A percentile compares a stretch with the other conserved stretches of the same genome.
Evolutionary conservation across 768 basidiomycete genomes (phyloP).

Genomic region (Cantharellus anzutake): DNA sequence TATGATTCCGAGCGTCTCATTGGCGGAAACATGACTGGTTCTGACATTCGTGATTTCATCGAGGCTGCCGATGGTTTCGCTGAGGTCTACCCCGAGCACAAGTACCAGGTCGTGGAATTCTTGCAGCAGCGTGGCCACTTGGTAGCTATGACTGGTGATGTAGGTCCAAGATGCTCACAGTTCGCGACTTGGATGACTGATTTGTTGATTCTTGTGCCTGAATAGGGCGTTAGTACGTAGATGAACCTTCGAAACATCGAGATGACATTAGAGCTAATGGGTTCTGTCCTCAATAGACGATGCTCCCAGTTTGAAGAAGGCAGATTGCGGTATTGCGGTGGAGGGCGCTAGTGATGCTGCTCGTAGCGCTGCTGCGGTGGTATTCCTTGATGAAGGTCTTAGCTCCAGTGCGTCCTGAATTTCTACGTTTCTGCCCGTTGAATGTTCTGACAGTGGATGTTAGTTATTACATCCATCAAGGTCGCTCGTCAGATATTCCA

Average conservation of each 20-base stretch:
- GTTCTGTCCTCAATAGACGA: slow-evolving; percentile 12
- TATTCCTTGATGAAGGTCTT: slow-evolving; percentile 30
- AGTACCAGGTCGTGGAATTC: slow-evolving; percentile 20
- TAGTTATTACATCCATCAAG: slow-evolving; percentile 26
- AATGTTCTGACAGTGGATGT: slow-evolving; percentile 7
- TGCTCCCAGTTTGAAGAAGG: slow-evolving; percentile 19
- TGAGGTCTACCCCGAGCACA: slow-evolving; percentile 31
- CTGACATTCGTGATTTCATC: slow-evolving; percentile 26
- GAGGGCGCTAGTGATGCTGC: slow-evolving; percentile 27
- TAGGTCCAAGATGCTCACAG: slow-evolving; percentile 1
- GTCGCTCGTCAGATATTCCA: slow-evolving; percentile 32
- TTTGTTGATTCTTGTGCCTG: neutral
- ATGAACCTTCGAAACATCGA: neutral
- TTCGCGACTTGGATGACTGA: slow-evolving; percentile 3
- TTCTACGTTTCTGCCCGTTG: too few relatives aligned
- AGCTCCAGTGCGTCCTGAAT: slow-evolving; percentile 12
- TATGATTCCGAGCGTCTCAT: slow-evolving; percentile 29
- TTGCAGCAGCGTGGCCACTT: slow-evolving; percentile 24
- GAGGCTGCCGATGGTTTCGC: slow-evolving; percentile 33
- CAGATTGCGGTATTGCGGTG: slow-evolving; percentile 23
- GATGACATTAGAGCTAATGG: neutral
- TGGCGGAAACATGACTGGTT: slow-evolving; percentile 24
- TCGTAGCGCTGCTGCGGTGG: slow-evolving; percentile 25
- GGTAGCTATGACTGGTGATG: slow-evolving; percentile 27
- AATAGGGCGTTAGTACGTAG: slow-evolving; percentile 1